Evolutionary conservation across 164 flowering plant species (phyloP).

Genomic region (Cinnamomum micranthum): DNA sequence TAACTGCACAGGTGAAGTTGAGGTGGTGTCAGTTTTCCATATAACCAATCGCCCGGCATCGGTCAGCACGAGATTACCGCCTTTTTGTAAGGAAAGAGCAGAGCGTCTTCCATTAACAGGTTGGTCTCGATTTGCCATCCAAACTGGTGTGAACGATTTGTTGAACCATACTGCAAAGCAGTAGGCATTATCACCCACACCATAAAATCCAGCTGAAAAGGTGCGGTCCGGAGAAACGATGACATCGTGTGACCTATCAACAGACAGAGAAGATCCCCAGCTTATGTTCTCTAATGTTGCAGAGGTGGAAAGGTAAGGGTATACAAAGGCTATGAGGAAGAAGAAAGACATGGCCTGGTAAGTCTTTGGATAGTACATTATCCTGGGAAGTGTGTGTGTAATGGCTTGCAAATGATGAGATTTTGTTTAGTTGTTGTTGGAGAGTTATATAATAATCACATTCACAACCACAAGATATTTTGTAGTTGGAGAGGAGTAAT

Average conservation of each 20-base stretch:
- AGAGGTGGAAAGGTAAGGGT: too few species aligned
- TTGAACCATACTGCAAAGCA: conserved; percentile 16
- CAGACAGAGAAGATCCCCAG: conserved; percentile 13
- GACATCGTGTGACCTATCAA: conserved; percentile 9
- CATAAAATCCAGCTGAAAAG: conserved; percentile 17
- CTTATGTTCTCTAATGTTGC: neutral
- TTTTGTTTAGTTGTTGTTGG: too few species aligned
- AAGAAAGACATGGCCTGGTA: too few species aligned
- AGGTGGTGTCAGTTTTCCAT: conserved; percentile 15
- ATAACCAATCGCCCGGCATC: conserved; percentile 9
- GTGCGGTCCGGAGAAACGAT: conserved; percentile 14
- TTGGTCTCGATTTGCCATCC: neutral
- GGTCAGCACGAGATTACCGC: conserved; percentile 5
- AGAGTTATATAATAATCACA: too few species aligned
- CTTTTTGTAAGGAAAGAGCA: neutral
- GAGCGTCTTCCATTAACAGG: conserved; percentile 18
- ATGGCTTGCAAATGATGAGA: too few species aligned
- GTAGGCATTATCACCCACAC: conserved; percentile 19
- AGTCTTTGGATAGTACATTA: too few species aligned
- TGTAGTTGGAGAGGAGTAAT: too few species aligned
- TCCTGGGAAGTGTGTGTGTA: too few species aligned
- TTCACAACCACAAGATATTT: too few species aligned
- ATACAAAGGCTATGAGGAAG: too few species aligned
- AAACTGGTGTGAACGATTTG: conserved; percentile 8
- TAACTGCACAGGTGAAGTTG: neutral